phyloP scores from a whole-genome alignment of 106 monocot genomes.

The Cymbidium sinense region DNA sequence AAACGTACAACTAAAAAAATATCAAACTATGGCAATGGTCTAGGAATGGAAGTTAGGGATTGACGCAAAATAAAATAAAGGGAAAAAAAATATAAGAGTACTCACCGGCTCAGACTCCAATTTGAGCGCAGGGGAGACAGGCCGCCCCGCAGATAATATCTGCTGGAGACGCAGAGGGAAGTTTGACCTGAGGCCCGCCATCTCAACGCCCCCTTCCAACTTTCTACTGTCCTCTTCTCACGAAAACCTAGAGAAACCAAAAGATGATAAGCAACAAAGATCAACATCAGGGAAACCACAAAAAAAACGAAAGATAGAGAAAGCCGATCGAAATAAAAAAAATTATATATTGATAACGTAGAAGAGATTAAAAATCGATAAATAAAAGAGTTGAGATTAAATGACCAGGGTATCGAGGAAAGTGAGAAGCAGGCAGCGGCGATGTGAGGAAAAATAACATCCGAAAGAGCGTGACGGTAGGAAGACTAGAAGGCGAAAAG shows the following conservation, averaged over 20 bases:
- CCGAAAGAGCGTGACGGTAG: conserved; percentile 4
- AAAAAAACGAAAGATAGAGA: not conserved
- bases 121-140: conserved; percentile 56
- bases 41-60: not conserved
- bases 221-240: not conserved
- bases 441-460: conserved; percentile 1
- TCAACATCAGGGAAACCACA: not conserved
- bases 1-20: not conserved
- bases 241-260: conserved; percentile 14
- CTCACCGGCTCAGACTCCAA: conserved; percentile 85
- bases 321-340: not conserved
- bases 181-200: conserved; percentile 51
- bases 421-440: not conserved
- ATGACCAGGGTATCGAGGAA: not conserved
- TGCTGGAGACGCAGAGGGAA: conserved; percentile 81
- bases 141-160: conserved; percentile 61
- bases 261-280: conserved; percentile 3
- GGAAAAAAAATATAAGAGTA: not conserved
- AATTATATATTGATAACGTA: not conserved
- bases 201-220: conserved; percentile 21
- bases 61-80: not conserved
- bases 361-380: not conserved
- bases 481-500: conserved; percentile 1
- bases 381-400: not conserved
- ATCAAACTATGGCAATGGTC: not conserved